Conservation (phyloP, 2,329 filamentous ascomycete genomes). For the Aspergillus japonicus region DNA sequence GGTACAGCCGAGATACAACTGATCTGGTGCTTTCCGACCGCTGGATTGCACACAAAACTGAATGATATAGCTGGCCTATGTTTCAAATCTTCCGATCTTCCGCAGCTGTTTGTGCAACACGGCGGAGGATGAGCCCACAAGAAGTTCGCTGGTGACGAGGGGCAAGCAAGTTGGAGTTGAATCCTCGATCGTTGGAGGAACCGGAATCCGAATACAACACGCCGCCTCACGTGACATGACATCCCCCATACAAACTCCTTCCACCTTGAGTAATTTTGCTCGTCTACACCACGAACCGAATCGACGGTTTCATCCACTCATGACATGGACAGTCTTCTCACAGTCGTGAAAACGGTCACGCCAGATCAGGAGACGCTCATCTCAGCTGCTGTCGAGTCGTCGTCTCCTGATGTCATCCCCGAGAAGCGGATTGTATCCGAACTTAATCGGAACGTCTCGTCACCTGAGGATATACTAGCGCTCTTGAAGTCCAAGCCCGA, state of each 20-base stretch:
- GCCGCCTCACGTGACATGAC: slow-evolving; percentile 28
- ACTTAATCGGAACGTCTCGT: slow-evolving; percentile 23
- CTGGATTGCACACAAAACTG: background rate
- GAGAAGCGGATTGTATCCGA: slow-evolving; percentile 14
- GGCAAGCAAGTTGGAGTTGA: slow-evolving; percentile 1
- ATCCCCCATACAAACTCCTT: slow-evolving; percentile 24
- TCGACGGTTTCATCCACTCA: slow-evolving; percentile 5
- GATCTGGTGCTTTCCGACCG: background rate
- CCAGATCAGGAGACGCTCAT: slow-evolving; percentile 21
- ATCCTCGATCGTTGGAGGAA: slow-evolving; percentile 9
- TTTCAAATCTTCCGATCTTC: background rate
- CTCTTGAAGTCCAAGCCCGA: slow-evolving; percentile 43
- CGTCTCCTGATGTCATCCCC: background rate
- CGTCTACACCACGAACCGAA: slow-evolving; percentile 8
- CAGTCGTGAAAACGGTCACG: slow-evolving; percentile 39
- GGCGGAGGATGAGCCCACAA: background rate
- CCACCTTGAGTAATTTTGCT: slow-evolving; percentile 10
- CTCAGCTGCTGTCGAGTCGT: slow-evolving; percentile 17
- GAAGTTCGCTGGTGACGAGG: background rate
- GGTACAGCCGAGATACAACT: background rate
- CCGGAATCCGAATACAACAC: slow-evolving; percentile 13
- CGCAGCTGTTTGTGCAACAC: background rate
- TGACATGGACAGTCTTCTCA: slow-evolving; percentile 42
- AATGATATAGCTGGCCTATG: background rate
- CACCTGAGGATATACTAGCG: slow-evolving; percentile 35